Evolutionary conservation across 371 early-diverging fungal genomes (phyloP), one percentile per base, ranked within the genome.

Genomic region (Nematocida sp.): DNA sequence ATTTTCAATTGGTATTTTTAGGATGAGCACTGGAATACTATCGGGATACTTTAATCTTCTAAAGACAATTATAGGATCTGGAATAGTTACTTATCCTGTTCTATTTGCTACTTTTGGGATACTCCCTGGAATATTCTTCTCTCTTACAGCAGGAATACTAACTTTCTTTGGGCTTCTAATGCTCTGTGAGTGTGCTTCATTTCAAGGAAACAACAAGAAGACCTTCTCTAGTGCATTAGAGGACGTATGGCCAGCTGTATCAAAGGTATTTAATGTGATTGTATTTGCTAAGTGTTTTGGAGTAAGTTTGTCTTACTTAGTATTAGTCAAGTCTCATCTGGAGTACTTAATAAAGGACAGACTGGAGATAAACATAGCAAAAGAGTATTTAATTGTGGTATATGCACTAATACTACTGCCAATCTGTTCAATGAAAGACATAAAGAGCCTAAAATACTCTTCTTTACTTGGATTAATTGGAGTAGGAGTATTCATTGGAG

Each of bases 281-380:
- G 94, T 99, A 77, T 96, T 96, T 35, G 84, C 95, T 78, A 99
- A 99, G 81, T 99, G 99, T 80, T 96, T 96, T 85, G 97, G 97
- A 29, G 99, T 96, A 1, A 88, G 91, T n/a, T 85, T 92, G 35
- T 92, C 94, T n/a, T 99, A 99, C 81, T 83, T 99, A 46, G 90
- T 99, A 53, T 93, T 97, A 67, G 86, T 91, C 67, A 92, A 94
- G 55, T 92, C 94, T 51, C 81, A 96, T 61, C 89, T 94, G 87
- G 90, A 91, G 0, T 57, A 51, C 5, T 27, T 81, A 3, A 32
- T 80, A 11, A 52, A 75, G n/a, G 43, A 47, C 4, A 64, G 77
- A 37, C 48, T 34, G 2, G 17, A 61, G 17, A 47, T 51, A 9
- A 41, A 76, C 17, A 46, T 81, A 1, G 9, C 63, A 0, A 57